Evolutionary conservation across 116 monocot species (phyloP), one percentile per base, ranked within the genome.

Genomic region (Posidonia oceanica): DNA sequence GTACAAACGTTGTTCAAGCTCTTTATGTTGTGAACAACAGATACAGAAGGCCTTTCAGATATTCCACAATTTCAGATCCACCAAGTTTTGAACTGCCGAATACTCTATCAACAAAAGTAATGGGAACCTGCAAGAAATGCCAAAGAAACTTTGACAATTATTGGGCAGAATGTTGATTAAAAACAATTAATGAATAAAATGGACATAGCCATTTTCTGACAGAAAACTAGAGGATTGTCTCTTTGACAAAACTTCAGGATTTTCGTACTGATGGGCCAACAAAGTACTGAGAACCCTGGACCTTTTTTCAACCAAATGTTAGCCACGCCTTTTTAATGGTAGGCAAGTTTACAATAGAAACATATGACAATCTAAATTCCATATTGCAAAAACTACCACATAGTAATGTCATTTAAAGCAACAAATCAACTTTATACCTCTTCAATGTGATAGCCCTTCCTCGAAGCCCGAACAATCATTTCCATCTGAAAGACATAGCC

Each of bases 401-500:
- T 29, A 29, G 29, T 29, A 48, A 48, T 7, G 48, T 48, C 48
- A 48, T 48, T 48, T 12, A 48, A 1, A 48, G 48, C 48, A 48
- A 10, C 48, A 48, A 48, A 48, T 48, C 48, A 48, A 48, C 12
- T 7, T 7, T 48, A 37, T 75, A 88, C 98, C 86, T 93, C 98
- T 79, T 98, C 89, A 73, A 98, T 88, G 61, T 80, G 89, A 78
- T 98, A 98, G 2, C 90, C 86, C 69, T 98, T 98, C 75, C 98
- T 87, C 58, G 82, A 86, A 65, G 98, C 98, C 72, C 98, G 83
- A 54, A 98, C 98, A 78, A 98, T 98, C 87, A 98, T 93, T 75
- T 98, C 98, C 98, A 98, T 98, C 73, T 98, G 98, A 80, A 98
- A 98, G 39, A 98, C 98, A 62, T 98, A 98, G 48, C 98, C 98